A percentile compares a stretch with the other conserved stretches of the same genome.
phyloP scores from a whole-genome alignment of 2,329 filamentous ascomycete species.

The Huntiella omanensis region DNA sequence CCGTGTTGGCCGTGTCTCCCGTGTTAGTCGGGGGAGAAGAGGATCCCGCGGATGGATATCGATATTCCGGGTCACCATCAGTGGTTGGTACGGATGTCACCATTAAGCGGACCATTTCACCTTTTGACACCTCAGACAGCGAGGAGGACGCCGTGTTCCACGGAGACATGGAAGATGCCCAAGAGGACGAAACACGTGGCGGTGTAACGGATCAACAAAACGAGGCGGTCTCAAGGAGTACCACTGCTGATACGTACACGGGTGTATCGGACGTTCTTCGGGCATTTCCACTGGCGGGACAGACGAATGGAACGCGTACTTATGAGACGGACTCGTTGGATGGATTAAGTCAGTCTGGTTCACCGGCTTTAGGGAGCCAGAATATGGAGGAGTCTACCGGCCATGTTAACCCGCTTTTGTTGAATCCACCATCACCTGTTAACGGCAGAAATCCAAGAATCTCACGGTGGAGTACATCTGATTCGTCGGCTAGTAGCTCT shows the following conservation, averaged over 20 bases:
- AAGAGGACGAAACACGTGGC: no score
- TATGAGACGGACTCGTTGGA: no score
- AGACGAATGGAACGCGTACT: no score
- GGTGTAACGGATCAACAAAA: no score
- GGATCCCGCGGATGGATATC: not conserved
- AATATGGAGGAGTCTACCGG: not conserved
- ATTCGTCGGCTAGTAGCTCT: conserved; percentile 2
- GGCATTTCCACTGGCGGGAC: no score
- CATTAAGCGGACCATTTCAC: conserved; percentile 7
- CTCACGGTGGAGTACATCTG: conserved; percentile 1
- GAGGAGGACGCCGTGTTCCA: not conserved
- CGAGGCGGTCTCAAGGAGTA: no score
- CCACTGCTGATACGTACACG: no score
- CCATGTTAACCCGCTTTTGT: conserved; percentile 5
- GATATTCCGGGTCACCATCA: no score
- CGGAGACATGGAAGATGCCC: no score
- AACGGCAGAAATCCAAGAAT: not conserved
- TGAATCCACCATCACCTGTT: conserved; percentile 8
- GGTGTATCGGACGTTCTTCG: no score
- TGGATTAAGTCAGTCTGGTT: not conserved
- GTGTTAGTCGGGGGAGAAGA: conserved; percentile 7
- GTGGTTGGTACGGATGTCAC: conserved; percentile 2
- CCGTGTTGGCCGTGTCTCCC: not conserved
- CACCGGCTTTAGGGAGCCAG: not conserved
- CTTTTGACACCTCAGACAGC: conserved; percentile 3